Evolutionary conservation across 345 rosid species (phyloP), one percentile per base, ranked within the genome.

Genomic region (Gossypium herbaceum): DNA sequence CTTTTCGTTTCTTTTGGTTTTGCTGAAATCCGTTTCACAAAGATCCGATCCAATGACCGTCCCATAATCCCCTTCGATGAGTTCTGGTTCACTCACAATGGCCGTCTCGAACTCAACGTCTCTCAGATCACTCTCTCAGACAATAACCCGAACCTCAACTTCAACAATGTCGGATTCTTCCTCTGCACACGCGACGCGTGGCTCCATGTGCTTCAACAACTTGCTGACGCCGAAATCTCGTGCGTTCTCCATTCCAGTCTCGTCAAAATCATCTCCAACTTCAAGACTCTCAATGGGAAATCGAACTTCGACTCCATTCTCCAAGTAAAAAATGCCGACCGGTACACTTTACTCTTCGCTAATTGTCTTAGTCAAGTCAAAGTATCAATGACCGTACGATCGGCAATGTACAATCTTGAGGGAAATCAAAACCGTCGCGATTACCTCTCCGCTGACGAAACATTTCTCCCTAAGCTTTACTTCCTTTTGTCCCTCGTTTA

Each of bases 391-490:
- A 88, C 81, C 76, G 92, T 94, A 41, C 72, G 78, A 68, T 91
- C 95, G 61, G 91, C 90, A 54, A 91, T 91, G 97, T 92, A 90
- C 76, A 94, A 94, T 77, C 85, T 92, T 65, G 97, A 94, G 3
- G 90, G 91, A 2, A 82, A 76, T 66, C 78, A 79, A 92, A 80
- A 77, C n/a, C 62, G 51, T 6, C 90, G 89, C 2, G 97, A 94
- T 72, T 94, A 92, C 73, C 94, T 94, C 78, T 86, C 98, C 73
- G 92, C 92, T 19, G 95, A 97, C 15, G 82, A 83, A 68, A 86
- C 98, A 13, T 76, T 88, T 68, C 88, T 94, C 9, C 98, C 98
- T 0, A 79, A 88, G 86, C 83, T 90, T 77, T 94, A 89, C 64
- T 94, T 85, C 85, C 64, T 92, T 39, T 79, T 91, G 66, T 90